Evolutionary conservation across 768 basidiomycete genomes (phyloP), one percentile per base, ranked within the genome.

Genomic region (Cystobasidium tubakii): DNA sequence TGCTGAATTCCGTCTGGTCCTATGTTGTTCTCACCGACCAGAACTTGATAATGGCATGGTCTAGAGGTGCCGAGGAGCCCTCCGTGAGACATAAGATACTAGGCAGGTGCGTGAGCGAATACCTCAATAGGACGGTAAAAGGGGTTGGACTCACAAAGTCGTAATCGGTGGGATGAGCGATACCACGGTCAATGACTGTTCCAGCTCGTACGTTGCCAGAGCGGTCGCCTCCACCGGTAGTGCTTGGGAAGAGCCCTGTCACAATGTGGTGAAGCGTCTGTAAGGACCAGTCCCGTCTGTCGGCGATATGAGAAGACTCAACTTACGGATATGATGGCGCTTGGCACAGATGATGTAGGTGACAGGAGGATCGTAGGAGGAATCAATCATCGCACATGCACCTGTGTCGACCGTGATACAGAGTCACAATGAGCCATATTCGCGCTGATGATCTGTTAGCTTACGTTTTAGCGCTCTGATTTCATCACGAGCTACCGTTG

Each of bases 1-100:
- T 87, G 84, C 79, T 92, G 91, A 13, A 91, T 82, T 19, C 86
- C 86, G 79, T 93, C 88, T 0, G 90, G 87, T 0, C 81, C 82
- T n/a, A 91, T 82, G 1, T 73, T 78, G 78, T 86, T 87, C 81
- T 92, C 90, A 80, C 92, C 90, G 79, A 65, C 10, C 13, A 75
- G 43, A 33, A 75, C 75, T 29, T 66, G 50, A 65, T 76, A 77
- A 62, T 77, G 77, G 25, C 46, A 12, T 19, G 62, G 60, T 50
- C 64, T 60, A 17, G 46, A 72, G 17, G 71, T 72, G 25, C 71
- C 74, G 3, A 75, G 34, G 12, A 75, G 33, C 9, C 74, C 74
- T 21, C 66, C 74, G 36, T 75, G 74, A 9, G 71, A 72, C 60
- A 74, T 53, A 15, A 75, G 60, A 69, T 72, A 75, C 66, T 60